Evolutionary conservation across 371 early-diverging fungal species (phyloP).

Genomic region (Rhizopus delemar): DNA sequence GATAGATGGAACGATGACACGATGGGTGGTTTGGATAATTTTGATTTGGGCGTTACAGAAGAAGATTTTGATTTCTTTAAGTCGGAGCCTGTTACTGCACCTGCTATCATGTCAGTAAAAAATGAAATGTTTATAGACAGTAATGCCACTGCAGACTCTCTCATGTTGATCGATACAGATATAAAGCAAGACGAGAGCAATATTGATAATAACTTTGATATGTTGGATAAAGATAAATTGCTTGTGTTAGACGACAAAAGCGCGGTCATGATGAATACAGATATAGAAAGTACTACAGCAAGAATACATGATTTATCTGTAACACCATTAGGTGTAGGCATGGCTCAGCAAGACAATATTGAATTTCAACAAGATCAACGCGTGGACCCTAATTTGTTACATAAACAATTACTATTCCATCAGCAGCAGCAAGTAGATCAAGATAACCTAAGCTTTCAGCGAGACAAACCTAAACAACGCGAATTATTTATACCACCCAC

Average conservation of each 20-base stretch:
- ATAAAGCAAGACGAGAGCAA: conserved; percentile 3
- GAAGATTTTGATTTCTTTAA: conserved; percentile 52
- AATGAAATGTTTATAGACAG: neutral
- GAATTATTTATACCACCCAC: conserved; percentile 32
- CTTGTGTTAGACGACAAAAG: conserved; percentile 1
- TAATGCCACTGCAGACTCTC: neutral
- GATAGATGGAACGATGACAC: conserved; percentile 39
- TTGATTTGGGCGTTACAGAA: conserved; percentile 50
- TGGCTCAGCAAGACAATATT: conserved; percentile 14
- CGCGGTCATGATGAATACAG: conserved; percentile 2
- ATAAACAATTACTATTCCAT: neutral
- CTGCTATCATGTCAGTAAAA: neutral
- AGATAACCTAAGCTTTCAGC: neutral
- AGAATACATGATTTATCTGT: conserved; percentile 12
- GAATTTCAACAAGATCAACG: neutral
- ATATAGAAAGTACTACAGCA: conserved; percentile 4
- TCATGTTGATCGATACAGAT: neutral
- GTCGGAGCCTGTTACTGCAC: conserved; percentile 10
- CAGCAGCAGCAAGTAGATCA: neutral
- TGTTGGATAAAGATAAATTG: conserved; percentile 6
- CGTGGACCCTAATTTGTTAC: neutral
- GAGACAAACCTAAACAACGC: conserved; percentile 1
- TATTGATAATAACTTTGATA: neutral
- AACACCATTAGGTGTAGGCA: conserved; percentile 14
- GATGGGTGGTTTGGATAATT: conserved; percentile 41